Evolutionary conservation across 2,329 filamentous ascomycete genomes (phyloP).

Genomic region (Sporothrix schenckii): DNA sequence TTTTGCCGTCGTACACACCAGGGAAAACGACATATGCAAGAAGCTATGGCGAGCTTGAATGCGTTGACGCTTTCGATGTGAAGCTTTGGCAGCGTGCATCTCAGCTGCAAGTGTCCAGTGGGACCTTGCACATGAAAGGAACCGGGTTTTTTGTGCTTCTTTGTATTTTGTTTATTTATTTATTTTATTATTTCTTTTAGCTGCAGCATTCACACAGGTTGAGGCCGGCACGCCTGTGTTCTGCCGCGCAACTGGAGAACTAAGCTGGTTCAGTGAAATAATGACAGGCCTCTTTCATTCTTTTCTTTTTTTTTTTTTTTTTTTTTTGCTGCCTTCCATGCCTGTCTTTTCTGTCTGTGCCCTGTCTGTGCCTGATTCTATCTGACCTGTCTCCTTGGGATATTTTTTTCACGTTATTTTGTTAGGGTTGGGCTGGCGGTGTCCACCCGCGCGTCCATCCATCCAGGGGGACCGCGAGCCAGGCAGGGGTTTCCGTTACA

Average conservation of each 20-base stretch:
- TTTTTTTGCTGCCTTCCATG: neutral
- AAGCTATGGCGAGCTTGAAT: neutral
- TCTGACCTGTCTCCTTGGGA: neutral
- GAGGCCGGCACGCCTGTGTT: conserved; percentile 15
- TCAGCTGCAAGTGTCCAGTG: neutral
- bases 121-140: conserved; percentile 21
- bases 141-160: neutral
- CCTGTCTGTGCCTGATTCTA: neutral
- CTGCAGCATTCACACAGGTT: neutral
- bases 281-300: conserved; percentile 1
- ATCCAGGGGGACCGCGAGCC: conserved; percentile 34
- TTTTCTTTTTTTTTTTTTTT: neutral
- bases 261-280: neutral
- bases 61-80: neutral
- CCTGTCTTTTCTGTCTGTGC: neutral
- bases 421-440: conserved; percentile 29
- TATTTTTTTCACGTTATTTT: neutral
- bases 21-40: neutral
- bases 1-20: neutral
- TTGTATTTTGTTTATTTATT: neutral
- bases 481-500: conserved; percentile 1
- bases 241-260: conserved; percentile 3
- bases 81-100: neutral
- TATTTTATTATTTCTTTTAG: neutral
- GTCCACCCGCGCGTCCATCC: conserved; percentile 24